Evolutionary conservation across 331 rosid species (phyloP), one percentile per base, ranked within the genome.

Genomic region (Malus hybrid): DNA sequence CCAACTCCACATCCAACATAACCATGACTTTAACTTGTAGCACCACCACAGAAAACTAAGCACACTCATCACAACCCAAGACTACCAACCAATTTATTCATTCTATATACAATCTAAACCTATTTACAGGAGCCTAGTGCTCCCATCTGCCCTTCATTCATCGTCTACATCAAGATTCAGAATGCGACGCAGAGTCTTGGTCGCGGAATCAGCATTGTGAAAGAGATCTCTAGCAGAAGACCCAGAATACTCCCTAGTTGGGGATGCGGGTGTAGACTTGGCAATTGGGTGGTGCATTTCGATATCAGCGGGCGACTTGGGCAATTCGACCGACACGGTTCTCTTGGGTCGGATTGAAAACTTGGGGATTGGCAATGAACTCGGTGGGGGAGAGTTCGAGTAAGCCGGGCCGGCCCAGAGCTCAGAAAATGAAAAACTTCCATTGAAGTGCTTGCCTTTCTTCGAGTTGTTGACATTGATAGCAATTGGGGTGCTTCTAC

Each of bases 391-490:
- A 0, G 98, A 93, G 81, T 93, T 93, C 5, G 97, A 93, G 85
- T 93, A 93, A 24, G 98, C 85, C 24, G 98, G 97, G 46, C 98
- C 97, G 69, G 98, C 98, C 98, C 98, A 93, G 20, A 86, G 91
- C 83, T 91, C 98, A 33, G 96, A 88, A 67, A 88, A 65, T n/a
- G 89, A 87, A 73, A 90, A 67, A 4, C 79, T 80, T 54, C 73
- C 85, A 48, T 57, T 52, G 36, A 88, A 83, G 78, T 33, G n/a
- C 22, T 59, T 72, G 29, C 69, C 86, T 42, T 78, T 85, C 78
- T 57, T 65, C 65, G 42, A 71, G 65, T 2, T 42, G 28, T 84
- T 81, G 6, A 34, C 65, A 70, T 68, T 69, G 54, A 93, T 93
- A 16, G 88, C 74, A 86, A 93, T 87, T 4, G 97, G 97, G 29